Evolutionary conservation across 2,329 filamentous ascomycete species (phyloP).

Genomic region (Alternaria triticimaculans): DNA sequence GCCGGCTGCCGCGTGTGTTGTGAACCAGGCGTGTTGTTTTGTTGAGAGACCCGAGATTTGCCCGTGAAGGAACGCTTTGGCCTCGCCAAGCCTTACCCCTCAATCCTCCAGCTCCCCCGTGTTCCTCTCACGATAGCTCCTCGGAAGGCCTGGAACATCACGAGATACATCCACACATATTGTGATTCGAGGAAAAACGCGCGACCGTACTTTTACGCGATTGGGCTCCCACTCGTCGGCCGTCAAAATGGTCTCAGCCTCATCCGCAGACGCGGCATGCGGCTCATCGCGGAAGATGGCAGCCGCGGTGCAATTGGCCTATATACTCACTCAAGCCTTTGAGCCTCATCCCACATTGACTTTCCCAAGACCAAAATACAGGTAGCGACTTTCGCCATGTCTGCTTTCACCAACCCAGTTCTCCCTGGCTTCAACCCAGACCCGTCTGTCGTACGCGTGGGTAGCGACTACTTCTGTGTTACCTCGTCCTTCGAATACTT

Average conservation of each 20-base stretch:
- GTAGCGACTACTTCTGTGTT: conserved; percentile 53
- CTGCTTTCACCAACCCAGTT: conserved; percentile 10
- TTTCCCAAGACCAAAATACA: neutral
- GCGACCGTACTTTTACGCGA: neutral
- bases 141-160: neutral
- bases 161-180: neutral
- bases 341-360: neutral
- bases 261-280: neutral
- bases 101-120: neutral
- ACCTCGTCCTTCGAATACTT: conserved; percentile 62
- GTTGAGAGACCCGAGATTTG: neutral
- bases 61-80: neutral
- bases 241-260: neutral
- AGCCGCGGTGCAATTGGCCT: neutral
- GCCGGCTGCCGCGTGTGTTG: neutral
- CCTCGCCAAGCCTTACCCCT: conserved; percentile 10
- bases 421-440: conserved; percentile 57
- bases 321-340: neutral
- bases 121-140: neutral
- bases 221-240: neutral
- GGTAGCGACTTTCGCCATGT: neutral
- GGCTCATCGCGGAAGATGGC: neutral
- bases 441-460: conserved; percentile 55
- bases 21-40: neutral
- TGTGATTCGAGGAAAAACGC: conserved; percentile 10